Base-by-base conservation (phyloP, 345 rosid genomes). In the Eucalyptus erythrocorys region DNA sequence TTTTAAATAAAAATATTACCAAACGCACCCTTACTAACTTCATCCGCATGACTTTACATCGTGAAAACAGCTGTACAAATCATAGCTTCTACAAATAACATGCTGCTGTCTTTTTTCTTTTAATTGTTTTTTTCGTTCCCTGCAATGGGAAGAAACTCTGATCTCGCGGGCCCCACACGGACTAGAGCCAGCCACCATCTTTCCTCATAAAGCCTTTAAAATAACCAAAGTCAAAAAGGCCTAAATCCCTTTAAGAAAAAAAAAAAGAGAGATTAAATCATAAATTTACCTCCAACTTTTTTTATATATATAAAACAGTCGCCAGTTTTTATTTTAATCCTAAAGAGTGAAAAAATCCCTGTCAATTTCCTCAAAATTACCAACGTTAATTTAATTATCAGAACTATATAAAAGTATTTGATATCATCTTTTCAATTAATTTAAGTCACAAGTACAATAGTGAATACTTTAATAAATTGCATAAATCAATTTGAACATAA, bases 101-200 rank as follows among this genome's bases (percentile, higher is more conserved):
- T 9, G 43, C 26, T 0, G 3, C 13, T 5, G 26, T 34, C 5
- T 37, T 5, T 8, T 57, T 11, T 22, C 5, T 59, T 5, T 9
- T 10, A 3, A 51, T 19, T 51, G 24, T 51, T 51, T 21, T 49
- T 71, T 34, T 34, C 24, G 1, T 71, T 34, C 81, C 24, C 13
- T 22, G 43, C 26, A 34, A 17, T 17, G 81, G 80, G 43, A 34
- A 34, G 1, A 34, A 68, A 32, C 80, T 32, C 80, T 68, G 80
- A 68, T 68, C 42, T 68, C 12, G 80, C 42, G 42, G 42, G 80
- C 80, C 80, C 80, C 42, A 68, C 80, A 32, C 22, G 80, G 24
- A 51, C 57, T 1, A 51, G 57, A 51, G 10, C 8, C 15, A 34
- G 13, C 80, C 80, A 68, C 80, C 24, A 10, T 68, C 8, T 17